Conservation (phyloP, 2,329 filamentous ascomycete genomes). For the Aspergillus japonicus region DNA sequence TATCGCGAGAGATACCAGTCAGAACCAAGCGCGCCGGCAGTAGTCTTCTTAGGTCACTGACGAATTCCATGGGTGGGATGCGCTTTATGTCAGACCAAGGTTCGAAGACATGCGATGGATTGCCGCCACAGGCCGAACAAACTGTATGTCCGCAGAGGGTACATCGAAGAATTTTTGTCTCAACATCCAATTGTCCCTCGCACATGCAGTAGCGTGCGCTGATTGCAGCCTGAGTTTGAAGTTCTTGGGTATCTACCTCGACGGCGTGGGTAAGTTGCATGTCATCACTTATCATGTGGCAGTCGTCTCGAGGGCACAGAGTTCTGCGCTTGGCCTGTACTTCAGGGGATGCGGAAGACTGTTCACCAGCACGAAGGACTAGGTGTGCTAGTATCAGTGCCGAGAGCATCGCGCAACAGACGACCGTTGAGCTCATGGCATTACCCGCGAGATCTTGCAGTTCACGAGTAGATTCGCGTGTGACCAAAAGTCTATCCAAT, state of each 20-base stretch:
- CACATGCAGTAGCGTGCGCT: conserved; percentile 57
- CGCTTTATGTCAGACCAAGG: conserved; percentile 29
- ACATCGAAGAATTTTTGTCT: conserved; percentile 49
- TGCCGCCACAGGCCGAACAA: conserved; percentile 55
- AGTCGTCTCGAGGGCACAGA: conserved; percentile 11
- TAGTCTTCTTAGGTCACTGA: conserved; percentile 40
- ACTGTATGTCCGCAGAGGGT: conserved; percentile 54
- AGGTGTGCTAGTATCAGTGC: conserved; percentile 51
- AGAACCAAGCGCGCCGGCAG: conserved; percentile 46
- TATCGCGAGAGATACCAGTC: conserved; percentile 26
- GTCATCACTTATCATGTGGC: conserved; percentile 15
- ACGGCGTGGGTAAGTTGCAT: conserved; percentile 12
- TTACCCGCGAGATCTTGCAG: conserved; percentile 73
- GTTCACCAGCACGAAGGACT: conserved; percentile 27
- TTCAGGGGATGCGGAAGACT: neutral
- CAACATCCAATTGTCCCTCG: conserved; percentile 49
- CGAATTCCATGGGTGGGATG: conserved; percentile 45
- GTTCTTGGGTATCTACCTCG: conserved; percentile 13
- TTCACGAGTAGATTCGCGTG: conserved; percentile 60
- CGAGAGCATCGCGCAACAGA: conserved; percentile 62
- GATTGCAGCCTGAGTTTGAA: conserved; percentile 25
- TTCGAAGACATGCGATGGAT: conserved; percentile 52
- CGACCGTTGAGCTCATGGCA: conserved; percentile 73
- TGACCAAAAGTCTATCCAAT: conserved; percentile 61
- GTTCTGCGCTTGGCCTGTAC: conserved; percentile 6